Percentiles rank a stretch among this genome's conserved stretches.
These are phyloP conservation scores for Luvunga scandens DNA, from an alignment of 345 rosid species.

Conservation along the genomic window DNA sequence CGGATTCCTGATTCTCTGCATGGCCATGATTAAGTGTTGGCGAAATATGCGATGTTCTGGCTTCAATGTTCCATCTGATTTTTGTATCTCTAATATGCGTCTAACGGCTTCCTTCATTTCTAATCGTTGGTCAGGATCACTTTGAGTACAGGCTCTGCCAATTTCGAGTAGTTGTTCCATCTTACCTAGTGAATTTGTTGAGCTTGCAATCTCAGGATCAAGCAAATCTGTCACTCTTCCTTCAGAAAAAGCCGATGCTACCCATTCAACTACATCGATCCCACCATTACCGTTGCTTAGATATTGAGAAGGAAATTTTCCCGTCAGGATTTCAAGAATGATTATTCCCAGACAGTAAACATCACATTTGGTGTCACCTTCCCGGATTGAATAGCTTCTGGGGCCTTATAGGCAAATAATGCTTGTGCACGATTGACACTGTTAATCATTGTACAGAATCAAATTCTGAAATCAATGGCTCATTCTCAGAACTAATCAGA, in stretches of 20 bases:
- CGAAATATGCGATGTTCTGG: slow-evolving; percentile 21
- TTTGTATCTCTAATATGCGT: slow-evolving; percentile 41
- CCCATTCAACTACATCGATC: slow-evolving; percentile 54
- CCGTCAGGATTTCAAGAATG: slow-evolving; percentile 69
- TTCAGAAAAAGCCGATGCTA: slow-evolving; percentile 38
- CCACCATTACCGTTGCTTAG: slow-evolving; percentile 46
- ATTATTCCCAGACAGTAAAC: slow-evolving; percentile 71
- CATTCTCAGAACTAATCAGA: slow-evolving; percentile 45
- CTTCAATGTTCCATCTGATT: slow-evolving; percentile 26
- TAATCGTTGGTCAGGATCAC: slow-evolving; percentile 42
- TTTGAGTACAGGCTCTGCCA: slow-evolving; percentile 52
- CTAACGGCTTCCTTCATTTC: slow-evolving; percentile 52
- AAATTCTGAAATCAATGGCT: slow-evolving; percentile 60
- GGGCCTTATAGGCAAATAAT: slow-evolving; percentile 59
- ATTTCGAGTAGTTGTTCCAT: slow-evolving; percentile 54
- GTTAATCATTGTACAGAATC: slow-evolving; percentile 41
- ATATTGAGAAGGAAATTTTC: slow-evolving; percentile 66
- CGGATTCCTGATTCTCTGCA: neutral
- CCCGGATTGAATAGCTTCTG: slow-evolving; percentile 44
- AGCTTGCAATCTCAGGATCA: slow-evolving; percentile 56
- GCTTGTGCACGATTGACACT: slow-evolving; percentile 25
- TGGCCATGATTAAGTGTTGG: slow-evolving; percentile 30
- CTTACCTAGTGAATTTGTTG: slow-evolving; percentile 23
- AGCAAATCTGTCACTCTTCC: slow-evolving; percentile 51
- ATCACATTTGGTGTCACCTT: slow-evolving; percentile 57